phyloP scores from a whole-genome alignment of 2,329 filamentous ascomycete genomes.

The Domatiomyces globalis region DNA sequence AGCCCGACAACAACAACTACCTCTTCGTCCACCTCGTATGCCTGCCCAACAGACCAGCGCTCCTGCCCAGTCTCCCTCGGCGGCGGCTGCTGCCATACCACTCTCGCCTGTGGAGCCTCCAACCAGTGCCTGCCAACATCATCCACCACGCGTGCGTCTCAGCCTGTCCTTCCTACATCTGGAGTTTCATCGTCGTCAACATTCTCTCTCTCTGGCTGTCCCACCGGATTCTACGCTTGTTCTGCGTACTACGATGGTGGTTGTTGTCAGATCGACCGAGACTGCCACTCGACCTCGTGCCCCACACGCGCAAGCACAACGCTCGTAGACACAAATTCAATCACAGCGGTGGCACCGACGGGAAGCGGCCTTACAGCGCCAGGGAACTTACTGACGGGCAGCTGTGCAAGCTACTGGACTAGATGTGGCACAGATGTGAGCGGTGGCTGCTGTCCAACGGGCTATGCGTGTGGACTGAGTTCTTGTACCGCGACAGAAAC shows the following conservation, averaged over 20 bases:
- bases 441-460: conserved; percentile 39
- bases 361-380: conserved; percentile 27
- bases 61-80: conserved; percentile 34
- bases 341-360: conserved; percentile 54
- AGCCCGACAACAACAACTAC: conserved; percentile 20
- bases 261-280: conserved; percentile 75
- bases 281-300: conserved; percentile 72
- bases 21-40: conserved; percentile 13
- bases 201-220: conserved; percentile 41
- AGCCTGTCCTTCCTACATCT: neutral
- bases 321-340: conserved; percentile 48
- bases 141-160: neutral
- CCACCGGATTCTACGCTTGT: conserved; percentile 85
- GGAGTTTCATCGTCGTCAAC: neutral
- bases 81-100: conserved; percentile 27
- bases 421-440: conserved; percentile 51
- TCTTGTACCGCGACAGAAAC: conserved; percentile 49
- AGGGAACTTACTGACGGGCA: conserved; percentile 24
- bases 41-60: conserved; percentile 32
- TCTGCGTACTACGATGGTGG: conserved; percentile 65
- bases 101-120: neutral
- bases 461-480: conserved; percentile 57
- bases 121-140: neutral
- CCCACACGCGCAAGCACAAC: conserved; percentile 48
- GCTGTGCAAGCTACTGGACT: conserved; percentile 70